These are phyloP conservation scores for Podospora appendiculata DNA, from an alignment of 495 filamentous ascomycete species.

Conservation along the genomic window DNA sequence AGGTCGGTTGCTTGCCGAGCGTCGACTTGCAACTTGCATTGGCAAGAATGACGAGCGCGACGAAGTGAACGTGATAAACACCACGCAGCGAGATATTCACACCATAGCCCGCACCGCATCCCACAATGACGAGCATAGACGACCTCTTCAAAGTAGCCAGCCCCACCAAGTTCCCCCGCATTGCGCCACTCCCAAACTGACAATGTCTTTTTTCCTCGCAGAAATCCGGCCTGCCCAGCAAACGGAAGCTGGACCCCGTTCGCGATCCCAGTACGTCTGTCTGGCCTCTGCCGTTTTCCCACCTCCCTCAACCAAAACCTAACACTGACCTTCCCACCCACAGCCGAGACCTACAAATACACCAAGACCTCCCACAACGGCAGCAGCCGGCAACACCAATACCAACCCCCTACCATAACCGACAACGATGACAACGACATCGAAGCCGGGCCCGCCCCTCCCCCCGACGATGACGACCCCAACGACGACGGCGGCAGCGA, in stretches of 20 bases:
- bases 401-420: neutral
- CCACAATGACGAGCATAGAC: slow-evolving; percentile 66
- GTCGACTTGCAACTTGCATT: no score
- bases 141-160: slow-evolving; percentile 72
- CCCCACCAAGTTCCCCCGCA: neutral
- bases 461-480: slow-evolving; percentile 28
- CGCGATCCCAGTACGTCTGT: slow-evolving; percentile 59
- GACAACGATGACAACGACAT: slow-evolving; percentile 47
- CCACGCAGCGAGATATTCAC: neutral
- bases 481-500: slow-evolving; percentile 46
- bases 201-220: slow-evolving; percentile 16
- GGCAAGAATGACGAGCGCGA: no score
- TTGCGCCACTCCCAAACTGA: neutral
- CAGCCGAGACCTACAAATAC: slow-evolving; percentile 82
- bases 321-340: neutral
- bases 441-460: slow-evolving; percentile 39
- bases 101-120: neutral
- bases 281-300: slow-evolving; percentile 5
- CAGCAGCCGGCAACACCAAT: slow-evolving; percentile 21
- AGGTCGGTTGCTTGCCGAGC: no score
- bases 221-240: slow-evolving; percentile 49
- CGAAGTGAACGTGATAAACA: no score
- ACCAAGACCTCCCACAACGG: slow-evolving; percentile 58
- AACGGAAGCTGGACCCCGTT: slow-evolving; percentile 69
- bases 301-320: neutral